These are phyloP conservation scores for Vigna angularis DNA, from an alignment of 306 rosid genomes.

Conservation along the genomic window DNA sequence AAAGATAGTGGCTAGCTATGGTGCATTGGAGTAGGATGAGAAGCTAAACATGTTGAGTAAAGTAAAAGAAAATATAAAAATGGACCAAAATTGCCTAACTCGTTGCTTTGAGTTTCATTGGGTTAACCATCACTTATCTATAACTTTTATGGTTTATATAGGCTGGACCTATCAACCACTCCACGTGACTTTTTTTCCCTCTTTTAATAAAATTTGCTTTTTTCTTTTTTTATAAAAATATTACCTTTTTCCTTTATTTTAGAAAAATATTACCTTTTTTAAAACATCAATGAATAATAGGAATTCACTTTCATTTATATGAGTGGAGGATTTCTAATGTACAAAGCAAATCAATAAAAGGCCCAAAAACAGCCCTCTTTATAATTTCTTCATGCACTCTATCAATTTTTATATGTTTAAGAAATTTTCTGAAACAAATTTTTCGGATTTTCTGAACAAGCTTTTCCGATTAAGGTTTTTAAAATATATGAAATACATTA, in stretches of 20 bases:
- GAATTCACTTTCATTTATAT: background rate
- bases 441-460: too few relatives aligned
- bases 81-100: slow-evolving; percentile 24
- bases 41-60: slow-evolving; percentile 38
- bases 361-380: background rate
- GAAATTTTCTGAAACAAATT: too few relatives aligned
- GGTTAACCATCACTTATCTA: background rate
- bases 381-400: too few relatives aligned
- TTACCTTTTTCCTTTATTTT: too few relatives aligned
- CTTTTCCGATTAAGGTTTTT: too few relatives aligned
- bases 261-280: too few relatives aligned
- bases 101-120: slow-evolving; percentile 9
- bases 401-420: too few relatives aligned
- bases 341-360: background rate
- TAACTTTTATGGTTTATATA: background rate
- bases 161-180: background rate
- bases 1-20: slow-evolving; percentile 53
- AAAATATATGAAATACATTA: too few relatives aligned
- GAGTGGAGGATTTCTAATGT: background rate
- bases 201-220: too few relatives aligned
- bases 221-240: too few relatives aligned
- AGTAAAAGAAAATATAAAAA: background rate
- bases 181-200: background rate
- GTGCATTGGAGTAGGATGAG: slow-evolving; percentile 46
- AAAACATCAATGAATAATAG: background rate